phyloP scores from a whole-genome alignment of 225 moss, liverwort and hornwort genomes.

The Physcomitrium patens region DNA sequence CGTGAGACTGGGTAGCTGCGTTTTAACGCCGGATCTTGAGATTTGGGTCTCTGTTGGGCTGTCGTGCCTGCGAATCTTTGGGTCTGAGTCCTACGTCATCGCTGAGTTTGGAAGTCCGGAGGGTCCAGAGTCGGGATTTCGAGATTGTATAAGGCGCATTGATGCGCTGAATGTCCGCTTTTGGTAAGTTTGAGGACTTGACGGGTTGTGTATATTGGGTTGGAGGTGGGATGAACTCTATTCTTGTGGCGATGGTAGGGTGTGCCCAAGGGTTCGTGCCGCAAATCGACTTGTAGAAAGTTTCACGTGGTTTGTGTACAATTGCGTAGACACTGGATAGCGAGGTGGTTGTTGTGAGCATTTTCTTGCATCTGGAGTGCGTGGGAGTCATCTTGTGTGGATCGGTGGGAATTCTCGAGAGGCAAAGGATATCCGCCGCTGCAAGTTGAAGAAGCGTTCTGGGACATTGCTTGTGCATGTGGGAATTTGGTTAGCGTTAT shows the following conservation, averaged over 20 bases:
- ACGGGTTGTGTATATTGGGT: not conserved
- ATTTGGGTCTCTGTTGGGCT: not conserved
- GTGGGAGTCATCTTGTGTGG: not conserved
- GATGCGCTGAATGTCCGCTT: not conserved
- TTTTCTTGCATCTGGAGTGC: not conserved
- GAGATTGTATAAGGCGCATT: not conserved
- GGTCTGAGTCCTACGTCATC: not conserved
- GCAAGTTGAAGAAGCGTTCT: not conserved
- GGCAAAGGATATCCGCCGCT: not conserved
- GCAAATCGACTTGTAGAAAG: too few relatives aligned
- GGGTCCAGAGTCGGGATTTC: not conserved
- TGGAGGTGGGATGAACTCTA: not conserved
- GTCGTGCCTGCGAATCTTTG: not conserved
- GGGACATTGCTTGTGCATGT: not conserved
- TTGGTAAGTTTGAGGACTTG: not conserved
- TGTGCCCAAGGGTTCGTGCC: not conserved
- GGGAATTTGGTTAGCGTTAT: not conserved
- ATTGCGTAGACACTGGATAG: not conserved
- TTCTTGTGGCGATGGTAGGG: not conserved
- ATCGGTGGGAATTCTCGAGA: conserved; percentile 21
- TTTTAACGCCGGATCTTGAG: too few relatives aligned
- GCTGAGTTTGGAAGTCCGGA: not conserved
- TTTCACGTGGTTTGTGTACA: not conserved
- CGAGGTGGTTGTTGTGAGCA: not conserved
- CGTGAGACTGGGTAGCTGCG: too few relatives aligned